phyloP scores from a whole-genome alignment of 345 rosid genomes.

The Linum usitatissimum region DNA sequence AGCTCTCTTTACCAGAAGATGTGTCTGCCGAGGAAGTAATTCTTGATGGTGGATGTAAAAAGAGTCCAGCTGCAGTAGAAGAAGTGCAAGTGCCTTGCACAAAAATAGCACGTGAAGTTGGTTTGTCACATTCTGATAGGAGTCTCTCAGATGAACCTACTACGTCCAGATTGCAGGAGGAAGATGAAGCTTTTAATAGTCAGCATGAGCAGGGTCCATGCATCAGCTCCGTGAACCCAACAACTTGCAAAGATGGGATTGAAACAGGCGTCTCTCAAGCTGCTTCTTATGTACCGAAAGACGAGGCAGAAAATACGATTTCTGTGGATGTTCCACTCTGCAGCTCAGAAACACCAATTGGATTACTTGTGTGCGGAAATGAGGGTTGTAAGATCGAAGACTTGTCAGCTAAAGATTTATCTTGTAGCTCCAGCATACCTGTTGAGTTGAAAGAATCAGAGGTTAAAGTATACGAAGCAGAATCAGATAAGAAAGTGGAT shows the following conservation, averaged over 20 bases:
- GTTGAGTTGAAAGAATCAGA: background rate
- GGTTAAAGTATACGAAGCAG: background rate
- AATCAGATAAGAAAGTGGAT: background rate
- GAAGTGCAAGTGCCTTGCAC: constrained; percentile 1
- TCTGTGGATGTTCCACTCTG: constrained; percentile 4
- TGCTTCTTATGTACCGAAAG: constrained; percentile 7
- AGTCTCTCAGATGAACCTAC: constrained; percentile 2
- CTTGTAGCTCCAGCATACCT: background rate
- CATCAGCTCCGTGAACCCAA: no score
- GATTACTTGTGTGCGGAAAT: background rate
- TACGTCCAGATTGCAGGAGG: background rate
- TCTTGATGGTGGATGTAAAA: constrained; percentile 6
- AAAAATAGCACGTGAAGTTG: background rate
- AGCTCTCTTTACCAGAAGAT: constrained; percentile 9
- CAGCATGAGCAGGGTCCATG: no score
- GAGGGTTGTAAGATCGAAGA: background rate
- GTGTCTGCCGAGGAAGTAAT: background rate
- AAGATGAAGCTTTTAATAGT: background rate
- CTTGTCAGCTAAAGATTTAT: background rate
- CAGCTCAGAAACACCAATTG: background rate
- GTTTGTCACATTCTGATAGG: background rate
- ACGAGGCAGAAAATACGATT: constrained; percentile 2
- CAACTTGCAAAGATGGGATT: no score
- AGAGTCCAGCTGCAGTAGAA: background rate
- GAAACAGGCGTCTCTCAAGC: constrained; percentile 4